These are phyloP conservation scores for Hemileccinum rubropunctum DNA, from an alignment of 768 basidiomycete species.

Conservation along the genomic window DNA sequence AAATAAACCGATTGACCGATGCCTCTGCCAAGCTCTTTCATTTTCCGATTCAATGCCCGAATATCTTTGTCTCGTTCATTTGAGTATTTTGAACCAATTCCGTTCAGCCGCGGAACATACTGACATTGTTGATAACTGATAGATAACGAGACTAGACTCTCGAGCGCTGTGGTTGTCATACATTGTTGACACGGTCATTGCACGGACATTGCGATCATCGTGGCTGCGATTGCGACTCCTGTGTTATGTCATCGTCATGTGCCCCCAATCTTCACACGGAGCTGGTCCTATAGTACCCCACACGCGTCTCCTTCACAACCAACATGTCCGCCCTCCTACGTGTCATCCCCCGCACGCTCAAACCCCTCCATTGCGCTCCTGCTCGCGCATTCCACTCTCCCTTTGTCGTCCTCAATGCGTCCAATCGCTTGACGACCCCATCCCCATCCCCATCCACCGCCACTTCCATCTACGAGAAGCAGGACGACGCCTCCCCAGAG, in stretches of 20 bases:
- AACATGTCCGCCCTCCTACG: constrained; percentile 17
- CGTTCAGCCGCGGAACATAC: constrained; percentile 12
- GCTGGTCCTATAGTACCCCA: neutral
- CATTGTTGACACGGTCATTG: neutral
- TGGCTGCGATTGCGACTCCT: neutral
- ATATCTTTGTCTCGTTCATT: neutral
- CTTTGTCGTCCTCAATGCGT: constrained; percentile 49
- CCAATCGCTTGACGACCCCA: constrained; percentile 33
- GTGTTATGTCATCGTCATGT: constrained; percentile 27
- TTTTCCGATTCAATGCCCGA: neutral
- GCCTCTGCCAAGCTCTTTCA: neutral
- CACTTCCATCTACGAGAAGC: constrained; percentile 56
- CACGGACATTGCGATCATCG: neutral
- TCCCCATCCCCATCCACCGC: constrained; percentile 30
- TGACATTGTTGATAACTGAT: neutral
- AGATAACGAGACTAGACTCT: neutral
- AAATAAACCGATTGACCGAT: neutral
- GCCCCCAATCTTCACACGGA: constrained; percentile 25
- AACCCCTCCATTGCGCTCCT: neutral
- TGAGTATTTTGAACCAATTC: constrained; percentile 2
- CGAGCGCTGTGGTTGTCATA: neutral
- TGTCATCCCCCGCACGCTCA: constrained; percentile 3
- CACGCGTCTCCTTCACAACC: constrained; percentile 16
- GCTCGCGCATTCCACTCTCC: constrained; percentile 64
- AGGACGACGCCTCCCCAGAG: constrained; percentile 50